Base-by-base conservation (phyloP, 257 asterid species). In the Gentiana macrophylla region DNA sequence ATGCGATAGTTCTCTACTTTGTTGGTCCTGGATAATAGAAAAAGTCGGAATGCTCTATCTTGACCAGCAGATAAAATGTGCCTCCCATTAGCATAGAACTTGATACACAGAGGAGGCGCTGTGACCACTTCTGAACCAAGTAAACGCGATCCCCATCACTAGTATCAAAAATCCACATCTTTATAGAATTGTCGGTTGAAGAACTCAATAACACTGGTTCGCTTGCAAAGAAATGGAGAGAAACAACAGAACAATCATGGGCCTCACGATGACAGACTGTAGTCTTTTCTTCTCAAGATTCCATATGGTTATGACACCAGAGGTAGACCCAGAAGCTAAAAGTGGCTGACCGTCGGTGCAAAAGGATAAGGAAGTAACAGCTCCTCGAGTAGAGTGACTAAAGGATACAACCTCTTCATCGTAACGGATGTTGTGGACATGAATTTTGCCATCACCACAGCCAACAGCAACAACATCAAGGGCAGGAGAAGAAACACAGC, bases 151-250 rank as follows among this genome's bases (percentile, higher is more conserved):
- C 93, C 35, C 93, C 95, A 67, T 86, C 94, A 52, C 74, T 86
- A 44, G 93, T 78, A 65, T 89, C 95, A 62, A 89, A 89, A 51
- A 89, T 79, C 97, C 97, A 86, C 94, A 86, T 83, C 77, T 89
- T 89, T 44, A 89, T 64, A 2, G 97, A 89, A 65, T 89, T 89
- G 64, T 89, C 97, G 33, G 81, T 72, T 47, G 93, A 81, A 46
- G 95, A 83, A 78, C 97, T 89, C 92, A 89, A 71, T 34, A 89
- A 74, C 35, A 89, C 94, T 32, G 95, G 97, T 72, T 89, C 95
- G 60, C 67, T 81, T 5, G 94, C 89, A 52, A 89, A 75, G 69
- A 89, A 89, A 69, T 86, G 87, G 58, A 89, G 97, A 49, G 97
- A 86, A 56, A 81, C 83, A 60, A 89, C 68, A 35, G 93, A 62